Evolutionary conservation across 1,284 basidiomycete species (phyloP).

Genomic region (Gymnopus androsaceus): DNA sequence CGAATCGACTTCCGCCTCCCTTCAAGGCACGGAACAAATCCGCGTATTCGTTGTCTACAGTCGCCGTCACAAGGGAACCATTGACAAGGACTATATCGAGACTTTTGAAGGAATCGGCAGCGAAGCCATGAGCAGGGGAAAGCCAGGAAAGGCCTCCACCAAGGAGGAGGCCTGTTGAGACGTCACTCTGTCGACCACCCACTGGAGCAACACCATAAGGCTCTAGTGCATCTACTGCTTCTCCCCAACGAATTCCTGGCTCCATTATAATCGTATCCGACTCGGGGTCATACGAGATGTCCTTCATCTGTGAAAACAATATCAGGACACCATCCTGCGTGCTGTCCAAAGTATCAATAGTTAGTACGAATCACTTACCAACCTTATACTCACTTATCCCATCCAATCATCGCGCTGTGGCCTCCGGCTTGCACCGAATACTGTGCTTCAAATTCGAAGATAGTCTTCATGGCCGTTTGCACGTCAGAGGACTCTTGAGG

Average conservation of each 20-base stretch:
- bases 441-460: constrained; percentile 32
- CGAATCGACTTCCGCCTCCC: constrained; percentile 42
- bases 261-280: constrained; percentile 37
- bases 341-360: constrained; percentile 11
- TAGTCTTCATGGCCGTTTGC: constrained; percentile 35
- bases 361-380: not conserved
- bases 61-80: constrained; percentile 39
- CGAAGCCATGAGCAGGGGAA: constrained; percentile 38
- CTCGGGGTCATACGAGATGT: constrained; percentile 33
- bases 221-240: constrained; percentile 34
- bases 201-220: constrained; percentile 36
- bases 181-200: constrained; percentile 39
- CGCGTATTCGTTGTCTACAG: constrained; percentile 35
- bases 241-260: constrained; percentile 40
- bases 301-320: constrained; percentile 37
- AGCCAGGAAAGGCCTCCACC: constrained; percentile 42
- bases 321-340: constrained; percentile 39
- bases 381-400: constrained; percentile 38
- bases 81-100: constrained; percentile 41
- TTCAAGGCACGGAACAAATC: constrained; percentile 44
- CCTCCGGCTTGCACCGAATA: constrained; percentile 43
- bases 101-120: constrained; percentile 34
- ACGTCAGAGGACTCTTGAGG: constrained; percentile 31
- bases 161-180: constrained; percentile 42
- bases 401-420: constrained; percentile 40